Evolutionary conservation across 805 yeast species (phyloP), one percentile per base, ranked within the genome.

Genomic region (Pichia paraexigua): DNA sequence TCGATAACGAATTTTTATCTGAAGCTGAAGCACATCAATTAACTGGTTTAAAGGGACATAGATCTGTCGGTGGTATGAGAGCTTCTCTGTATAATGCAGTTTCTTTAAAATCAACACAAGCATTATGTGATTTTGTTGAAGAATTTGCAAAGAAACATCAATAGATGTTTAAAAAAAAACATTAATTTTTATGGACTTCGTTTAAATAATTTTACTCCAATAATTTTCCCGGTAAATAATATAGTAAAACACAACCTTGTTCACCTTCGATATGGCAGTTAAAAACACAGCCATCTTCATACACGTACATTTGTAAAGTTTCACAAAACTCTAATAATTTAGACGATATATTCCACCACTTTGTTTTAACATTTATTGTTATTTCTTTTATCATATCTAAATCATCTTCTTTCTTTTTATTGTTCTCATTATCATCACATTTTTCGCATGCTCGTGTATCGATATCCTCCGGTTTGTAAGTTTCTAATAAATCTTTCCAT

Each of bases 11-110:
- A 53, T 94, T 94, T 70, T 62, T 92, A 54, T 72, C 79, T 54
- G 82, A 75, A 46, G 96, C 97, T 3, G 66, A 58, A 42, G 76
- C 72, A 24, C 77, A 67, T 27, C 76, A 79, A 2, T 74, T 94
- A 56, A 72, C 82, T 6, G 98, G 97, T 8, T 76, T 92, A 62
- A 87, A 90, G 70, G 98, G 99, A 42, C 98, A 92, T 70, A 80
- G 98, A 67, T 88, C 96, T 5, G 98, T 92, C 43, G 98, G 98
- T 48, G 99, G 99, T 30, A 85, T 94, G 70, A 83, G 99, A 69
- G 91, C 95, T 17, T 90, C 97, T 15, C 72, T 90, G 50, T 91
- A 92, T 69, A 92, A 94, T 63, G 97, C 98, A 17, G 86, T 94
- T 48, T 67, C 82, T 5, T 70, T 79, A 46, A 74, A 76, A 22